These are phyloP conservation scores for Apophysomyces variabilis DNA, from an alignment of 371 early-diverging fungal genomes.

Conservation along the genomic window DNA sequence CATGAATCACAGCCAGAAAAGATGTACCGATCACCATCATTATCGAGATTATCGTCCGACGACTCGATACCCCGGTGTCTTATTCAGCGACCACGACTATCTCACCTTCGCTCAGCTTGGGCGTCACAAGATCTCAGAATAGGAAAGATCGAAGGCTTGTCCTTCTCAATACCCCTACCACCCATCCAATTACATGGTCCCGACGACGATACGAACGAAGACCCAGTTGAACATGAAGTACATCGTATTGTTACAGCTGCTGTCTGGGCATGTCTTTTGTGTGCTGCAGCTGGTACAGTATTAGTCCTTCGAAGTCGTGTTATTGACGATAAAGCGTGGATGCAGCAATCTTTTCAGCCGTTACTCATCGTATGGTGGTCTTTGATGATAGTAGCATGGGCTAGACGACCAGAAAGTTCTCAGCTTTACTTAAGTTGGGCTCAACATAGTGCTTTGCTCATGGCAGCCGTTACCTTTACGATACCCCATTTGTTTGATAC, in stretches of 20 bases:
- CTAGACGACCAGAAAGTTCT: slow-evolving; percentile 1
- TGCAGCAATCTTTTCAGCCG: slow-evolving; percentile 10
- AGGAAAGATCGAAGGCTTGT: slow-evolving; percentile 5
- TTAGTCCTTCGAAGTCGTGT: slow-evolving; percentile 3
- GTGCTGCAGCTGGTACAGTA: background rate
- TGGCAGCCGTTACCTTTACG: slow-evolving; percentile 11
- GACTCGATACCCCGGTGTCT: slow-evolving; percentile 19
- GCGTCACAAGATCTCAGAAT: slow-evolving; percentile 23
- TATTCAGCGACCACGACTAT: slow-evolving; percentile 27
- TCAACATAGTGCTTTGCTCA: slow-evolving; percentile 1
- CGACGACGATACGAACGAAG: slow-evolving; percentile 7
- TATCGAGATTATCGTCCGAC: slow-evolving; percentile 20
- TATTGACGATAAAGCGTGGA: slow-evolving; percentile 6
- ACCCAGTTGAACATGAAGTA: slow-evolving; percentile 8
- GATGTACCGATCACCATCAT: slow-evolving; percentile 10
- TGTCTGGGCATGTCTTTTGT: slow-evolving; percentile 3
- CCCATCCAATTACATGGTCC: slow-evolving; percentile 11
- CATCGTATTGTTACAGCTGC: slow-evolving; percentile 7
- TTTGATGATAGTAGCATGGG: slow-evolving; percentile 6
- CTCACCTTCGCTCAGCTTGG: slow-evolving; percentile 36
- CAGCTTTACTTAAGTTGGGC: slow-evolving; percentile 11
- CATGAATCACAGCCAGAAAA: background rate
- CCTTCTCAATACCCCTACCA: slow-evolving; percentile 5
- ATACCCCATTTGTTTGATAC: slow-evolving; percentile 11
- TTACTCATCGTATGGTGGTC: slow-evolving; percentile 13